Conservation (phyloP, 371 early-diverging fungal species). For the Sporodiniella umbellata region DNA sequence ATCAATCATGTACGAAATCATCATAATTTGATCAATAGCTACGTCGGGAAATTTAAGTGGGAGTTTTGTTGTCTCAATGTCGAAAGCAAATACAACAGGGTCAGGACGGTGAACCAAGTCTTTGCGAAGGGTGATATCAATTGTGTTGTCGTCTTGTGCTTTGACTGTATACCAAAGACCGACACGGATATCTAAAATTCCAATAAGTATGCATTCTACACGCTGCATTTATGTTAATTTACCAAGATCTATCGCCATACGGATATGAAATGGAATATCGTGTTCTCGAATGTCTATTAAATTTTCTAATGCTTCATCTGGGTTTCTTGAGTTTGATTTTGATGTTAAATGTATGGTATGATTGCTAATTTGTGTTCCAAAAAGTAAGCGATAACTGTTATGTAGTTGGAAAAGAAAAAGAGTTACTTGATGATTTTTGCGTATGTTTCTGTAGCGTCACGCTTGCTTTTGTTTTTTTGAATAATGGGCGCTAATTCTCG, state of each 20-base stretch:
- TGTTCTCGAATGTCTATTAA: constrained; percentile 92
- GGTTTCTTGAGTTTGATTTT: constrained; percentile 33
- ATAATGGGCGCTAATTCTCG: constrained; percentile 69
- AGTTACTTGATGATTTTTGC: constrained; percentile 53
- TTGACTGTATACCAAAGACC: constrained; percentile 93
- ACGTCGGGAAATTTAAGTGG: constrained; percentile 99
- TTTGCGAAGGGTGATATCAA: constrained; percentile 62
- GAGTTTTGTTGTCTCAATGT: constrained; percentile 99
- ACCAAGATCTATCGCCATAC: constrained; percentile 92
- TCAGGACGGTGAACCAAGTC: constrained; percentile 96
- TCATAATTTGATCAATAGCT: constrained; percentile 94
- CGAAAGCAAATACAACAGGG: constrained; percentile 96
- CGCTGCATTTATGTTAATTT: constrained; percentile 6
- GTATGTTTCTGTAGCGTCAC: constrained; percentile 60
- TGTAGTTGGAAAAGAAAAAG: too few relatives aligned
- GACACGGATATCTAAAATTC: constrained; percentile 94
- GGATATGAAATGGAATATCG: constrained; percentile 91
- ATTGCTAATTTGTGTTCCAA: constrained; percentile 28
- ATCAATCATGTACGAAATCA: constrained; percentile 99
- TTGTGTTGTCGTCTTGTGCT: constrained; percentile 50
- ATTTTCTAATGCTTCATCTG: constrained; percentile 46
- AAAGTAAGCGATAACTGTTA: too few relatives aligned
- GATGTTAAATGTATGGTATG: constrained; percentile 25
- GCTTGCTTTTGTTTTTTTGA: constrained; percentile 64
- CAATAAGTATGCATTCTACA: too few relatives aligned